Percentiles rank a stretch among this genome's conserved stretches.
These are phyloP conservation scores for Euphorbia corollata DNA, from an alignment of 441 rosid species.

Conservation along the genomic window DNA sequence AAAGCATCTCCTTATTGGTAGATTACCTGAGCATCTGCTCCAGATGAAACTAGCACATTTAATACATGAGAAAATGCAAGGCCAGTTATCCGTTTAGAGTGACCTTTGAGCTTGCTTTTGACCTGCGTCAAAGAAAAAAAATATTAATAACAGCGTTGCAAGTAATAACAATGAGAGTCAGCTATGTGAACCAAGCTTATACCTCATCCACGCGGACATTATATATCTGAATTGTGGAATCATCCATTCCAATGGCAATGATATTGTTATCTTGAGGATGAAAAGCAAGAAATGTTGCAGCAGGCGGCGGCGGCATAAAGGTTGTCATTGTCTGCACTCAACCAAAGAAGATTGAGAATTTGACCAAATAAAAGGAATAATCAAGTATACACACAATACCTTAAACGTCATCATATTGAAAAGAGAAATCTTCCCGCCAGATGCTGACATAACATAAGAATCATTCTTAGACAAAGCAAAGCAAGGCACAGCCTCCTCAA, in stretches of 20 bases:
- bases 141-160: neutral
- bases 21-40: slow-evolving; percentile 89
- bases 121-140: slow-evolving; percentile 40
- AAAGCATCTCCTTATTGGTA: neutral
- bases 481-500: slow-evolving; percentile 78
- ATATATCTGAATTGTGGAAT: slow-evolving; percentile 64
- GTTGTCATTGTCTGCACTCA: slow-evolving; percentile 58
- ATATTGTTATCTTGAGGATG: slow-evolving; percentile 80
- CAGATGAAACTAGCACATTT: slow-evolving; percentile 80
- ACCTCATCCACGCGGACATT: slow-evolving; percentile 74
- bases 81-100: slow-evolving; percentile 86
- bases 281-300: slow-evolving; percentile 69
- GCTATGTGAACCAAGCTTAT: neutral
- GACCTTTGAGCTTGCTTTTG: slow-evolving; percentile 96
- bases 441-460: slow-evolving; percentile 84
- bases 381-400: slow-evolving; percentile 36
- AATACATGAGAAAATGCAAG: slow-evolving; percentile 80
- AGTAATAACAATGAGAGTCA: neutral
- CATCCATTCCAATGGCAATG: slow-evolving; percentile 83
- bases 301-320: slow-evolving; percentile 75
- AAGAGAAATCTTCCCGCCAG: slow-evolving; percentile 76
- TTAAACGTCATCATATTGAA: slow-evolving; percentile 88
- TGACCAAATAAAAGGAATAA: neutral
- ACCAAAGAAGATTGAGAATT: slow-evolving; percentile 9
- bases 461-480: slow-evolving; percentile 90